Evolutionary conservation across 2,329 filamentous ascomycete genomes (phyloP), one percentile per base, ranked within the genome.

Genomic region (Pyrenophora tritici-repentis): DNA sequence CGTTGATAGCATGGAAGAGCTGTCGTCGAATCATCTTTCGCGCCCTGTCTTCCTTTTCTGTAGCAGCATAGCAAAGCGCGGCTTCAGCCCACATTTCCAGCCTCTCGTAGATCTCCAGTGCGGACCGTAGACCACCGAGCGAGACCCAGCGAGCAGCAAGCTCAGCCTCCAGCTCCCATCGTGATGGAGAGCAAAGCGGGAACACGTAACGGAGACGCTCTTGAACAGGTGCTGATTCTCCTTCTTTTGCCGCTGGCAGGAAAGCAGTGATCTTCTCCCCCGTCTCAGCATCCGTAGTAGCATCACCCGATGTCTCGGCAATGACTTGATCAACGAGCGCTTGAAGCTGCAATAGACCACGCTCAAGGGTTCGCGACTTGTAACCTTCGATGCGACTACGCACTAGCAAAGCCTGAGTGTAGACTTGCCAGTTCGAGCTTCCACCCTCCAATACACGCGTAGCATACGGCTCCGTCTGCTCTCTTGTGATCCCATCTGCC

Each of bases 341-440:
- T 74, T 99, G 94, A 61, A 99, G 83, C 74, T 99, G 94, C 16
- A 99, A 78, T 0, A 99, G 85, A 38, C 91, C 90, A 53, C 94
- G 82, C 75, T 99, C 94, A 32, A 95, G 82, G 0, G 94, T 99
- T 47, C 93, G 83, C 45, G 92, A 90, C 45, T 86, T 84, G 74
- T 95, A 92, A 0, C 92, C 82, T 73, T 99, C 94, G 47, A 97
- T 93, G 13, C 94, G 83, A 53, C 90, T 96, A 37, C 94, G 84
- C 1, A 97, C 89, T 0, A 99, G 80, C 7, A 99, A 79, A 0
- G 91, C 94, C 69, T 97, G 92, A 0, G 94, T 97, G 70, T 97
- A 97, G 29, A 97, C 87, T 72, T 97, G 94, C 94, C 94, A 99
- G 73, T 97, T 99, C 1, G 91, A 93, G 38, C 89, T 89, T 61